These are phyloP conservation scores for Pichia sp. DNA, from an alignment of 1,139 yeast genomes.

Conservation along the genomic window DNA sequence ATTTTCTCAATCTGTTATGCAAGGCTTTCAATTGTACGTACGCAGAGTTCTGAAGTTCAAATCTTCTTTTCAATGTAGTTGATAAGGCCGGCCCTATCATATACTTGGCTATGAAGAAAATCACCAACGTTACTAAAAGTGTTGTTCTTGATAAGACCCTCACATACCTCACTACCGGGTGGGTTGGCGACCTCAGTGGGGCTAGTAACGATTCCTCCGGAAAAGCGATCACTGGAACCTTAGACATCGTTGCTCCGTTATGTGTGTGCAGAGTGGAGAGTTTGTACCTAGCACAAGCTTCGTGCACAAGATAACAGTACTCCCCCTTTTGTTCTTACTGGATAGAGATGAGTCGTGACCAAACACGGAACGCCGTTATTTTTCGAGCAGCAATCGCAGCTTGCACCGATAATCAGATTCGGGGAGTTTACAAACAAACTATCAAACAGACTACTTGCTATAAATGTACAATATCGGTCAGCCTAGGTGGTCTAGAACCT, in stretches of 20 bases:
- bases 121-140: slow-evolving; percentile 22
- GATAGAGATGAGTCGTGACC: no score
- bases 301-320: no score
- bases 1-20: slow-evolving; percentile 18
- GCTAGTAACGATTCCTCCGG: slow-evolving; percentile 27
- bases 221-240: slow-evolving; percentile 28
- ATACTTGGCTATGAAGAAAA: slow-evolving; percentile 25
- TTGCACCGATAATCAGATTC: background rate
- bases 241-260: slow-evolving; percentile 1
- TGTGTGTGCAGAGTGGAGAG: no score
- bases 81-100: slow-evolving; percentile 27
- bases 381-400: no score
- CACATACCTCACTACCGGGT: slow-evolving; percentile 28
- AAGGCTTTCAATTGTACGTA: slow-evolving; percentile 20
- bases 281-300: no score
- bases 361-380: no score
- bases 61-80: slow-evolving; percentile 26
- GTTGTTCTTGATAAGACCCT: slow-evolving; percentile 28
- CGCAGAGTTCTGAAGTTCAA: slow-evolving; percentile 24
- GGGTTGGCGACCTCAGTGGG: slow-evolving; percentile 10
- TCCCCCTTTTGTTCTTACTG: no score
- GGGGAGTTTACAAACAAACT: no score
- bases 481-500: slow-evolving; percentile 15
- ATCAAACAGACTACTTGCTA: no score
- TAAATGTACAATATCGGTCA: background rate